Base-by-base conservation (phyloP, 2,329 filamentous ascomycete species). In the Colletotrichum eleusines region DNA sequence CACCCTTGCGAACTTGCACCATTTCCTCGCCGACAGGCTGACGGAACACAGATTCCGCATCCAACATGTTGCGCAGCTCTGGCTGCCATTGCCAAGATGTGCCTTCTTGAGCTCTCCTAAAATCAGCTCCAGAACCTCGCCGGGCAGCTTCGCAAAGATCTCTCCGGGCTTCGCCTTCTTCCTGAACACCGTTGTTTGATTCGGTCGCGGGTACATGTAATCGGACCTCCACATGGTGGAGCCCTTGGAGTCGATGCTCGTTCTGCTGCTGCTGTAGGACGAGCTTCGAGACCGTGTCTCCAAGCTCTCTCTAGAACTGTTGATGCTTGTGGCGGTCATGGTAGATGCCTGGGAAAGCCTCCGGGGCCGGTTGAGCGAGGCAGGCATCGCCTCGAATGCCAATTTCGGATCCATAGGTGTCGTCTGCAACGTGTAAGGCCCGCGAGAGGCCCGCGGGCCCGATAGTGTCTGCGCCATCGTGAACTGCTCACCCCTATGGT, bases 1-100 rank as follows among this genome's bases (percentile, higher is more conserved):
- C 26, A 79, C 78, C 26, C 85, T 83, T 8, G 87, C 87, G 50
- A 83, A 84, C 73, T 83, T 84, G 74, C 85, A 80, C 80, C 87
- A 86, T 74, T 86, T 89, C 72, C 83, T 84, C 20, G 84, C 86
- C 46, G 83, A 81, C 14, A 88, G 67, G 14, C 85, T 82, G 50
- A 90, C 76, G 51, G 83, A 84, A 73, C 84, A 87, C 38, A 86
- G 79, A 74, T 91, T 89, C 59, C 89, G 83, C 87, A 90, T 89
- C 86, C 87, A 90, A 77, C 89, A 91, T 23, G 89, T 91, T 20
- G 88, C 84, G 76, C 89, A 91, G 77, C 88, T 89, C 42, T 80
- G 78, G 73, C 84, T 86, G 3, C 80, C 79, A 18, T 78, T 75
- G 8, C 77, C 78, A 16, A 90, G 76, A 75, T 91, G 89, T 18